Conservation (phyloP, 805 yeast species). For the Cyberlindnera euphorbiiphila region DNA sequence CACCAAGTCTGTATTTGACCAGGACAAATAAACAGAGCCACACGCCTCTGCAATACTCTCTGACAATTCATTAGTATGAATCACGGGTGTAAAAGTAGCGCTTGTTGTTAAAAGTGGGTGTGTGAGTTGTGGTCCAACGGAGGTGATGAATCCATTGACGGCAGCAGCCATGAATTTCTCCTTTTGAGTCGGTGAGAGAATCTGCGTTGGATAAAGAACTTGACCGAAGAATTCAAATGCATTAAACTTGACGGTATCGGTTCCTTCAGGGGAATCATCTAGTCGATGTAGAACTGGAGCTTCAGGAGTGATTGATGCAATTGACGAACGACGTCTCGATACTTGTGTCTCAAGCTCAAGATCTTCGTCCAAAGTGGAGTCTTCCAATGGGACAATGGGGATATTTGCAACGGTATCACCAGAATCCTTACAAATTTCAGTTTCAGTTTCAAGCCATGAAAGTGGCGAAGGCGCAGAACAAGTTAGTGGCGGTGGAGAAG, state of each 20-base stretch:
- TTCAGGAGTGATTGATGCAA: neutral
- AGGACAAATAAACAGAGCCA: conserved; percentile 38
- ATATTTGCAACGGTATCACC: neutral
- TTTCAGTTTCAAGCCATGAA: neutral
- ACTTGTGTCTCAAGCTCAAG: conserved; percentile 3
- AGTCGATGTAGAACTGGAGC: neutral
- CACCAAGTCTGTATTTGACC: conserved; percentile 29
- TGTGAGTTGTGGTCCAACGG: conserved; percentile 40
- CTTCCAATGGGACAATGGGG: conserved; percentile 8
- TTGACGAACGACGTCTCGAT: neutral
- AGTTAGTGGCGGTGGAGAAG: neutral
- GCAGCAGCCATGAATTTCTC: conserved; percentile 28
- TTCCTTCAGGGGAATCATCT: neutral
- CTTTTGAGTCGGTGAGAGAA: neutral
- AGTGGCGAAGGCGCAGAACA: too few relatives aligned
- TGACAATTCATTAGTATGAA: conserved; percentile 28
- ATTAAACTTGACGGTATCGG: too few relatives aligned
- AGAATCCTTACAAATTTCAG: neutral
- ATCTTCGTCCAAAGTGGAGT: conserved; percentile 6
- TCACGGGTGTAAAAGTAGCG: conserved; percentile 37
- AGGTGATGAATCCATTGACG: conserved; percentile 37
- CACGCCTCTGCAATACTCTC: conserved; percentile 37
- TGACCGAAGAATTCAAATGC: conserved; percentile 4
- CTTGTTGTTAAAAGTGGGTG: conserved; percentile 38
- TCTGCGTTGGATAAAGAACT: conserved; percentile 4